Percentiles rank a stretch among this genome's conserved stretches.
phyloP scores from a whole-genome alignment of 106 monocot genomes.

The Dendrobium chrysotoxum region DNA sequence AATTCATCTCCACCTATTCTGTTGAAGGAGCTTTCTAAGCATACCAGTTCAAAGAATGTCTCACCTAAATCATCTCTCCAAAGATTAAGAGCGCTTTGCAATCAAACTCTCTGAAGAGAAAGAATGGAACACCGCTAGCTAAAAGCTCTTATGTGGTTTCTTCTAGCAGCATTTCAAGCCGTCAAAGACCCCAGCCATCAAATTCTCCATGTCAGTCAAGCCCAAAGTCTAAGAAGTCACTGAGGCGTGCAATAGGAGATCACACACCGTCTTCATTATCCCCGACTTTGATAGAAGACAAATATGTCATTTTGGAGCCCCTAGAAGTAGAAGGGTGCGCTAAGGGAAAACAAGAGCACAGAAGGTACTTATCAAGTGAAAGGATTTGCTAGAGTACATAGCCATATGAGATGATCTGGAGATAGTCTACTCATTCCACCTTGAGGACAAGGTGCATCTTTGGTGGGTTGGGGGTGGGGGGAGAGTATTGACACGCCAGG shows the following conservation, averaged over 20 bases:
- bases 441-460: too few species aligned
- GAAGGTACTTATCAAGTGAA: too few species aligned
- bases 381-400: too few species aligned
- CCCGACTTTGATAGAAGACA: too few species aligned
- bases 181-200: slow-evolving; percentile 34
- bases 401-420: too few species aligned
- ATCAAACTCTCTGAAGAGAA: slow-evolving; percentile 29
- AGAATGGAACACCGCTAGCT: slow-evolving; percentile 28
- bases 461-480: too few species aligned
- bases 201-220: slow-evolving; percentile 27
- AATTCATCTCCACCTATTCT: slow-evolving; percentile 76
- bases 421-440: too few species aligned
- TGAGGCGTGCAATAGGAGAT: slow-evolving; percentile 18
- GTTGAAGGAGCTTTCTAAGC: slow-evolving; percentile 46
- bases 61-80: slow-evolving; percentile 36
- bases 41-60: slow-evolving; percentile 41
- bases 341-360: too few species aligned
- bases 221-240: slow-evolving; percentile 26
- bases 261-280: too few species aligned
- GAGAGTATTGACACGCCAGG: too few species aligned
- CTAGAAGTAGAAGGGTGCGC: too few species aligned
- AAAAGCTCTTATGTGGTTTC: slow-evolving; percentile 34
- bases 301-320: too few species aligned
- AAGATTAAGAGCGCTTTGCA: slow-evolving; percentile 30
- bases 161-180: slow-evolving; percentile 15